phyloP scores from a whole-genome alignment of 805 yeast genomes.

The Kurtzmaniella fragi region DNA sequence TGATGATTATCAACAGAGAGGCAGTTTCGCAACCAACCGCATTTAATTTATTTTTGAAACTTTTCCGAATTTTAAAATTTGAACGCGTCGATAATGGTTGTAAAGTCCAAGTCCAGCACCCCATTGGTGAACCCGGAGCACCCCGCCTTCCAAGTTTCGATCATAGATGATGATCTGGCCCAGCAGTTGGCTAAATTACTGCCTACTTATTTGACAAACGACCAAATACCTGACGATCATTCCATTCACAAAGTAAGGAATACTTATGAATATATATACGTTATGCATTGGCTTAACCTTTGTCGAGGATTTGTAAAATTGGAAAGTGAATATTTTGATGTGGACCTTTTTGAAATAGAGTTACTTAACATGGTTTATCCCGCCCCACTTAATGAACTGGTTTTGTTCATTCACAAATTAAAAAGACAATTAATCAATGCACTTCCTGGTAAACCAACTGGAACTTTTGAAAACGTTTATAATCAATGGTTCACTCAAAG shows the following conservation, averaged over 20 bases:
- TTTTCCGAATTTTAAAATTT: too few relatives aligned
- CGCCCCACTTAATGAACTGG: constrained; percentile 28
- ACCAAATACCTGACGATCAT: constrained; percentile 6
- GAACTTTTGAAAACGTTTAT: constrained; percentile 28
- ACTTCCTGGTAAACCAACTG: constrained; percentile 33
- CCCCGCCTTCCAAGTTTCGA: constrained; percentile 6
- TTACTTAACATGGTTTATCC: constrained; percentile 34
- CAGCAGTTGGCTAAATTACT: constrained; percentile 12
- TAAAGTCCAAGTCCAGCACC: constrained; percentile 6
- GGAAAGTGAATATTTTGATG: constrained; percentile 49
- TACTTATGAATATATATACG: constrained; percentile 20
- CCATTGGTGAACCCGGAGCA: constrained; percentile 6
- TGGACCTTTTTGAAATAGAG: constrained; percentile 59
- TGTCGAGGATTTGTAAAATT: constrained; percentile 49
- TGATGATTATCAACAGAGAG: too few relatives aligned
- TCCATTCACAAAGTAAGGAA: constrained; percentile 11
- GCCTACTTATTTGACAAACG: constrained; percentile 17
- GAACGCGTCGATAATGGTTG: constrained; percentile 4
- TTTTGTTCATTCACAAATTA: constrained; percentile 38
- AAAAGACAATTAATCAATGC: constrained; percentile 37
- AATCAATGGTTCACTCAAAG: constrained; percentile 29
- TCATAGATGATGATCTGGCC: constrained; percentile 16
- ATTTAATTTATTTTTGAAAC: too few relatives aligned
- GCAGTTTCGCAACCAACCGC: too few relatives aligned
- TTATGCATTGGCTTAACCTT: constrained; percentile 52